Evolutionary conservation across 73 alveolate species (phyloP), one percentile per base, ranked within the genome.

Genomic region (Blepharisma stoltei): DNA sequence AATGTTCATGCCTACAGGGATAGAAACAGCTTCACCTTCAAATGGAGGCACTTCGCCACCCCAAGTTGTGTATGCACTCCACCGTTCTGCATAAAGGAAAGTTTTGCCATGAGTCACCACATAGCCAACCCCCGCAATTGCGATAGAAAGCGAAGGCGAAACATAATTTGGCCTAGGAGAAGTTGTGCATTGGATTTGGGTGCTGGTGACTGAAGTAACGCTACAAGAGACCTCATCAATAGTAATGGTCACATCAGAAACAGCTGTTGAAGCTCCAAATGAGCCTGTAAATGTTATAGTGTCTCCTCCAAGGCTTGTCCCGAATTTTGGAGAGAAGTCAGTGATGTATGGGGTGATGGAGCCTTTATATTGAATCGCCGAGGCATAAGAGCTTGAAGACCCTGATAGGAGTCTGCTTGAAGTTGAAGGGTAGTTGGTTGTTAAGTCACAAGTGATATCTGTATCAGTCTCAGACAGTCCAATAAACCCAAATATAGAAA

Each of bases 41-140:
- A 81, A 66, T 9, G 96, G 96, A 18, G 84, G 78, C 60, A 87
- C 88, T 53, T 87, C 93, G 32, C 88, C 87, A 18, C 96, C 96
- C 96, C 96, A 90, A 46, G 96, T 90, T 20, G 76, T 50, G 9
- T 70, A 44, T 8, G 70, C 86, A 23, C 92, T 83, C 94, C 93
- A 90, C 27, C 32, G 43, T 37, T 75, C 77, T 23, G 81, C 94
- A 66, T 90, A 90, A 9, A 70, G 71, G 78, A 71, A 87, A 27
- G 46, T 68, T 27, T 70, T 21, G 14, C 84, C 87, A 18, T 90
- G 54, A 54, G 83, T 87, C 0, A 82, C 89, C 14, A 84, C 85
- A 18, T 6, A 11, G 14, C 89, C 87, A 6, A 54, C 32, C 47
- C 87, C 90, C 6, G 67, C 78, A 43, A 81, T 80, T 6, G 43